Evolutionary conservation across 805 yeast genomes (phyloP).

Genomic region (Sungouiella thailandica): DNA sequence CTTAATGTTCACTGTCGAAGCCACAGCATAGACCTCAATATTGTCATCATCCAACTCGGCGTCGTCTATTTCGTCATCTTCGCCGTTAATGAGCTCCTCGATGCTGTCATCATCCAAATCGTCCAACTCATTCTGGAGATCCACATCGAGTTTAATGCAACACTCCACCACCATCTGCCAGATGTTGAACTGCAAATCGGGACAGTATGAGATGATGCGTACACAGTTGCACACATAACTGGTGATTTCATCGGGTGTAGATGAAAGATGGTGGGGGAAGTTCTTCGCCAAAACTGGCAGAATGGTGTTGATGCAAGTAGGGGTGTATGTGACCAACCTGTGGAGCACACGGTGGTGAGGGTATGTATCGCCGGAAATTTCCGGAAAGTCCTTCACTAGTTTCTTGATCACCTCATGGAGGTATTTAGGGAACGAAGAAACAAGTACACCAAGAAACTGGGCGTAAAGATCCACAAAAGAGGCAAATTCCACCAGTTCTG

Average conservation of each 20-base stretch:
- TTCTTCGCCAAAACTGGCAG: constrained; percentile 50
- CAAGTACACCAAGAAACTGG: constrained; percentile 70
- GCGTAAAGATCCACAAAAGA: constrained; percentile 51
- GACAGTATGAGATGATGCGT: constrained; percentile 58
- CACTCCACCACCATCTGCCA: constrained; percentile 82
- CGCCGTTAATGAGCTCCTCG: constrained; percentile 44
- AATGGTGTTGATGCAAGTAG: constrained; percentile 70
- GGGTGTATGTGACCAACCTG: constrained; percentile 66
- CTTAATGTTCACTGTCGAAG: constrained; percentile 42
- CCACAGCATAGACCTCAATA: constrained; percentile 29
- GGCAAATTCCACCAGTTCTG: constrained; percentile 11
- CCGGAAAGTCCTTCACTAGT: constrained; percentile 58
- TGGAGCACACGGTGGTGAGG: constrained; percentile 57
- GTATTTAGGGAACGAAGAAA: constrained; percentile 86
- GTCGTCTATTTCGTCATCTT: constrained; percentile 45
- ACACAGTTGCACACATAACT: constrained; percentile 67
- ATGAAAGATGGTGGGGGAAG: constrained; percentile 76
- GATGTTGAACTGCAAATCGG: constrained; percentile 64
- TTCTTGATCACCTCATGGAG: constrained; percentile 74
- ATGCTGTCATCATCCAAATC: constrained; percentile 70
- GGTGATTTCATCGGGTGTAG: constrained; percentile 46
- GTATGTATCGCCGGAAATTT: constrained; percentile 15
- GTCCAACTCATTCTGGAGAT: constrained; percentile 81
- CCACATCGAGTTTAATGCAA: constrained; percentile 85
- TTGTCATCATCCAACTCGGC: constrained; percentile 23